phyloP scores from a whole-genome alignment of 2,329 filamentous ascomycete genomes.

The Hymenoscyphus scutula region DNA sequence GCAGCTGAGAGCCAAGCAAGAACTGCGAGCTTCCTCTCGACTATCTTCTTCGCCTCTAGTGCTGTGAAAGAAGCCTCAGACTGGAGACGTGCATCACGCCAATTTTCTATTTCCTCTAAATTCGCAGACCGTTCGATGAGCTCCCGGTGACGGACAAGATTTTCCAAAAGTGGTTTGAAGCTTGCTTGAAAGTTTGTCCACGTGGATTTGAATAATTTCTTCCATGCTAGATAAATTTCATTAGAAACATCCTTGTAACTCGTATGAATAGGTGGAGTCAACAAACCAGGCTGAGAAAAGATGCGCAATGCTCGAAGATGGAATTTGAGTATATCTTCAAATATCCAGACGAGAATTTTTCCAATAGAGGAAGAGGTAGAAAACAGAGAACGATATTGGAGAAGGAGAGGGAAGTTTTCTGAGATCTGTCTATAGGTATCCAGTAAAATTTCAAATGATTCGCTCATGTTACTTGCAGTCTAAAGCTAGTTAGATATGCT shows the following conservation, averaged over 20 bases:
- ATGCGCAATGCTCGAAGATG: background rate
- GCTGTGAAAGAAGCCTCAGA: background rate
- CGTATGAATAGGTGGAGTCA: background rate
- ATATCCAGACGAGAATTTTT: background rate
- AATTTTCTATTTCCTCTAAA: background rate
- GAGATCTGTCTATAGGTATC: background rate
- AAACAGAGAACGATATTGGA: background rate
- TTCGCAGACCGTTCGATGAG: background rate
- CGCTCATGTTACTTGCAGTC: background rate
- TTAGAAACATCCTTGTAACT: background rate
- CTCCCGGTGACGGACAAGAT: background rate
- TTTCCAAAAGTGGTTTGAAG: background rate
- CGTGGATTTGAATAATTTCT: background rate
- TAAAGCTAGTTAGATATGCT: background rate
- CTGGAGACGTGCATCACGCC: background rate
- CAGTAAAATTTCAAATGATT: background rate
- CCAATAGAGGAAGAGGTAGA: background rate
- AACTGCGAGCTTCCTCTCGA: background rate
- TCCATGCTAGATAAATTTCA: background rate
- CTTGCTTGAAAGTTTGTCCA: slow-evolving; percentile 1
- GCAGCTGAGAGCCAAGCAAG: background rate
- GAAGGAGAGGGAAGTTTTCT: background rate
- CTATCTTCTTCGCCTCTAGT: background rate
- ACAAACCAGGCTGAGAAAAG: background rate
- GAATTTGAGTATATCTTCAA: background rate